phyloP scores from a whole-genome alignment of 2,329 filamentous ascomycete species.

The Paraphaeosphaeria minitans region DNA sequence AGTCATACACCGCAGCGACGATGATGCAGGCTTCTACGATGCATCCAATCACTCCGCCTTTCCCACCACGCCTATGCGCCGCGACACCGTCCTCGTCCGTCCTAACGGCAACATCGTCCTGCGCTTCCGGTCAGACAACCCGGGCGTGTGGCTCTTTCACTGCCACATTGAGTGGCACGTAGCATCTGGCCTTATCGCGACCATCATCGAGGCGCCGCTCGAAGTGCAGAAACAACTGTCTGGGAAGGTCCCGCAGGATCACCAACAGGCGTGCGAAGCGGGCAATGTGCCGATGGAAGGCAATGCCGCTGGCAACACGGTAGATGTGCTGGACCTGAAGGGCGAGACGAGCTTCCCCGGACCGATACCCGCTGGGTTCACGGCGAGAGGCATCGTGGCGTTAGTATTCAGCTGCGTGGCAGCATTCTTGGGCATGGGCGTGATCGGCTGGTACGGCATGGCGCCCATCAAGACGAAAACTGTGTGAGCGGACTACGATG shows the following conservation, averaged over 20 bases:
- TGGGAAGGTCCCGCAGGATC: slow-evolving; percentile 65
- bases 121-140: slow-evolving; percentile 60
- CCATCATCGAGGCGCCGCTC: slow-evolving; percentile 57
- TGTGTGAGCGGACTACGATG: slow-evolving; percentile 1
- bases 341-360: slow-evolving; percentile 60
- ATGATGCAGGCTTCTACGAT: slow-evolving; percentile 56
- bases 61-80: slow-evolving; percentile 50
- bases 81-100: slow-evolving; percentile 61
- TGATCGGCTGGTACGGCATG: slow-evolving; percentile 71
- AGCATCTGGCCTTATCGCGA: slow-evolving; percentile 56
- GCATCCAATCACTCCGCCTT: slow-evolving; percentile 39
- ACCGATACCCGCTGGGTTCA: slow-evolving; percentile 71
- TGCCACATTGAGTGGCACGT: slow-evolving; percentile 49
- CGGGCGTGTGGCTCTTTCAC: slow-evolving; percentile 43
- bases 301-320: slow-evolving; percentile 76
- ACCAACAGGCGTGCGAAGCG: slow-evolving; percentile 64
- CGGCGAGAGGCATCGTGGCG: slow-evolving; percentile 71
- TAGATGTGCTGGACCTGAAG: slow-evolving; percentile 61
- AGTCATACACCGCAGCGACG: slow-evolving; percentile 38
- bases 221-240: slow-evolving; percentile 62
- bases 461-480: slow-evolving; percentile 32
- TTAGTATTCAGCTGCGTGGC: slow-evolving; percentile 73
- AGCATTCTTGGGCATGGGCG: slow-evolving; percentile 70
- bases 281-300: slow-evolving; percentile 60
- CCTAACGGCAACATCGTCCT: slow-evolving; percentile 62